Conservation (phyloP, 176 grass and related monocot species). For the Urochloa ruziziensis region DNA sequence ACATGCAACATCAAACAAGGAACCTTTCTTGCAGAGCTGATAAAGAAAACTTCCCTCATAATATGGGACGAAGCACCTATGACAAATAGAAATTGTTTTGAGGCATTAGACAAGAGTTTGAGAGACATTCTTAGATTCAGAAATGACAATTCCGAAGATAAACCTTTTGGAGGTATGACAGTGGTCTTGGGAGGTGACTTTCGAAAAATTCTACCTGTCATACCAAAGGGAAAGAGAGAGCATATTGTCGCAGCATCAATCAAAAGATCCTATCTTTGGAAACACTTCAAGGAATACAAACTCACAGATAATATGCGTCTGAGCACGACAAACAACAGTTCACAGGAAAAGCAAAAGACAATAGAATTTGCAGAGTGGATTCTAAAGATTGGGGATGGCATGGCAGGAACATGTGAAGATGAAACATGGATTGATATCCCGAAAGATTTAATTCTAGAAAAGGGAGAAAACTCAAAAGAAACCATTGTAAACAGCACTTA, state of each 20-base stretch:
- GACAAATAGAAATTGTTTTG: not conserved
- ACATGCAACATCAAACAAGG: not conserved
- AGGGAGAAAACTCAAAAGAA: not conserved
- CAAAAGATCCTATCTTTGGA: constrained; percentile 13
- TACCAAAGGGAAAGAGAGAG: not conserved
- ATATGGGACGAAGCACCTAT: constrained; percentile 1
- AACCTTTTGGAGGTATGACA: constrained; percentile 10
- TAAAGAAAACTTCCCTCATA: not conserved
- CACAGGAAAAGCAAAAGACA: not conserved
- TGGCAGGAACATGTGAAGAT: not conserved
- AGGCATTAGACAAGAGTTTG: constrained; percentile 2
- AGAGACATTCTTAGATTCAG: not conserved
- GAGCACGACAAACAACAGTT: not conserved
- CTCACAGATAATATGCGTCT: constrained; percentile 7
- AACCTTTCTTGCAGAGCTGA: not conserved
- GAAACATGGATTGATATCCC: not conserved
- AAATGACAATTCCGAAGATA: not conserved
- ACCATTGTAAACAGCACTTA: not conserved
- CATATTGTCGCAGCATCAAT: not conserved
- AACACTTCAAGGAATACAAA: not conserved
- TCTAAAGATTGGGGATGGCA: not conserved
- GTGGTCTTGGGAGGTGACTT: not conserved
- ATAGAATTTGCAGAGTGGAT: not conserved
- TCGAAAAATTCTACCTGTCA: not conserved
- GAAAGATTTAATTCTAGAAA: not conserved